Conservation (phyloP, 805 yeast species). For the Pichia insulana region DNA sequence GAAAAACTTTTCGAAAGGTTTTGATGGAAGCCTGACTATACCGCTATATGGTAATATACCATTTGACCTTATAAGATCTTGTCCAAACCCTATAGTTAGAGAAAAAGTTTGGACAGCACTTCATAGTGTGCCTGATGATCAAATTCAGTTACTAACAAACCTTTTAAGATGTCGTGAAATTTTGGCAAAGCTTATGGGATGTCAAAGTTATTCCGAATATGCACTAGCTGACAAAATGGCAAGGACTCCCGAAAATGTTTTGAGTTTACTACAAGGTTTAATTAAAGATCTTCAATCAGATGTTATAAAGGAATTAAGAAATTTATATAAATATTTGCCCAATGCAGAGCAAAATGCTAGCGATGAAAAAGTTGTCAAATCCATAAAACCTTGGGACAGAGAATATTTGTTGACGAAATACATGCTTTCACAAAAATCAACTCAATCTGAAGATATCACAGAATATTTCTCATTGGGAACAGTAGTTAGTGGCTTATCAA, state of each 20-base stretch:
- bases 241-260: conserved; percentile 65
- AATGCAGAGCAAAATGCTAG: conserved; percentile 17
- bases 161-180: conserved; percentile 59
- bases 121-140: conserved; percentile 57
- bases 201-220: conserved; percentile 62
- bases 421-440: conserved; percentile 28
- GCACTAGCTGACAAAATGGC: conserved; percentile 90
- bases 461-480: conserved; percentile 78
- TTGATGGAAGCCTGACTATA: conserved; percentile 36
- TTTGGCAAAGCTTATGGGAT: conserved; percentile 67
- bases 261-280: conserved; percentile 54
- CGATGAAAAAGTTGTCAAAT: conserved; percentile 32
- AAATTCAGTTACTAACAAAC: conserved; percentile 48
- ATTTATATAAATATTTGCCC: conserved; percentile 29
- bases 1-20: conserved; percentile 20
- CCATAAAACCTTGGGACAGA: conserved; percentile 85
- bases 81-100: conserved; percentile 50
- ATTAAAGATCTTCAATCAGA: conserved; percentile 42
- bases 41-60: conserved; percentile 61
- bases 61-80: conserved; percentile 51
- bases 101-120: conserved; percentile 65
- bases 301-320: conserved; percentile 50
- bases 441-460: conserved; percentile 38
- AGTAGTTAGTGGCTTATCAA: conserved; percentile 73
- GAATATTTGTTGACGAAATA: conserved; percentile 42